Conservation (phyloP, 192 early-diverging fungal genomes). For the Ambispora gerdemannii region DNA sequence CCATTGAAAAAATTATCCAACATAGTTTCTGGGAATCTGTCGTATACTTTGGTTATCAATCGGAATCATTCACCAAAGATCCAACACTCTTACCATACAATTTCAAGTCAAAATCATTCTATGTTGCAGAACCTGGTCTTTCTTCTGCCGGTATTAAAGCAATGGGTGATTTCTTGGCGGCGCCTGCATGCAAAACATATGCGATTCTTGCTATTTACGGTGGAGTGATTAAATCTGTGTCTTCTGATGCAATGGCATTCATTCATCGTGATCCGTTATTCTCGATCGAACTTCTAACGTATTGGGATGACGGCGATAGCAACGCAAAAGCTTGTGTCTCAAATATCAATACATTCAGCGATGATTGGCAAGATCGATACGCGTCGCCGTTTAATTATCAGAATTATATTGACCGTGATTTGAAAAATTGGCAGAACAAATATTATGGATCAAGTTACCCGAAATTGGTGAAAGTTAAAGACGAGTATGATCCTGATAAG, state of each 20-base stretch:
- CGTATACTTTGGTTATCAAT: conserved; percentile 31
- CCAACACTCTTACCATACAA: conserved; percentile 26
- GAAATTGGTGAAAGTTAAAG: conserved; percentile 34
- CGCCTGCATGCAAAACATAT: conserved; percentile 25
- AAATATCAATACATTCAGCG: not conserved
- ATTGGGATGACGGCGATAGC: conserved; percentile 28
- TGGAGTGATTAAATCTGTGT: conserved; percentile 26
- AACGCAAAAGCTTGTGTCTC: not conserved
- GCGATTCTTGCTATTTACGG: conserved; percentile 43
- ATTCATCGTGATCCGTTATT: conserved; percentile 35
- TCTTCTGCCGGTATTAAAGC: conserved; percentile 32
- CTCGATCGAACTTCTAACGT: conserved; percentile 41
- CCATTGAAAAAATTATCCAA: conserved; percentile 25
- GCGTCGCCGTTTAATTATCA: not conserved
- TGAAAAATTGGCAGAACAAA: conserved; percentile 36
- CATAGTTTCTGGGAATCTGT: conserved; percentile 32
- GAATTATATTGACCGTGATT: conserved; percentile 44
- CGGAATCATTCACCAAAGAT: not conserved
- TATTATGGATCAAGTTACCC: conserved; percentile 39
- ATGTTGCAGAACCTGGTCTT: conserved; percentile 28
- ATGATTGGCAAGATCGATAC: not conserved
- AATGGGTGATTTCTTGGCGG: conserved; percentile 22
- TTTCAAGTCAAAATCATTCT: conserved; percentile 31
- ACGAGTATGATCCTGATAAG: conserved; percentile 36
- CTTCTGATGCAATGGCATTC: conserved; percentile 33